Percentiles rank a stretch among this genome's conserved stretches.
Conservation (phyloP, 1,284 basidiomycete genomes). For the Ganoderma resinaceum region DNA sequence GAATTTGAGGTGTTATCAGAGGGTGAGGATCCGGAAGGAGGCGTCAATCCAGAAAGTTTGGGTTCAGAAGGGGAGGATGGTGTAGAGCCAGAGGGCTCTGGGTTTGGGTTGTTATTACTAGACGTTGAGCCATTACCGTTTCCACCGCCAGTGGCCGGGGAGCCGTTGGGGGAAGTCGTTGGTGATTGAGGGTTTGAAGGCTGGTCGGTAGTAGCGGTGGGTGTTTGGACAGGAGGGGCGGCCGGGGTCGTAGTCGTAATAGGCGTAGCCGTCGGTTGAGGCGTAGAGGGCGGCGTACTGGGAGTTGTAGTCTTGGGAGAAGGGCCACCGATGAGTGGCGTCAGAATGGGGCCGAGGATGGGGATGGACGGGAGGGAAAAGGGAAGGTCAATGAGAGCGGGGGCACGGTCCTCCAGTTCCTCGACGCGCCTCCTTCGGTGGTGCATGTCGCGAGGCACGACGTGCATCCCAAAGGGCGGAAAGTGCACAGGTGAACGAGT, state of each 20-base stretch:
- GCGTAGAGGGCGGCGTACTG: slow-evolving; percentile 4
- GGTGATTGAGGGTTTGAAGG: slow-evolving; percentile 12
- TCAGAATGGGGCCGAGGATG: slow-evolving; percentile 47
- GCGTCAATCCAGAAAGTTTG: background rate
- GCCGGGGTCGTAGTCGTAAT: slow-evolving; percentile 24
- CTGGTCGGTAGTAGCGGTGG: slow-evolving; percentile 16
- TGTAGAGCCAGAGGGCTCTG: slow-evolving; percentile 2
- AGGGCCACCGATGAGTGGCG: slow-evolving; percentile 35
- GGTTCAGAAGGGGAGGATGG: slow-evolving; percentile 7
- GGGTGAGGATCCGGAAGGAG: slow-evolving; percentile 6
- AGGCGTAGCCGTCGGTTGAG: slow-evolving; percentile 2
- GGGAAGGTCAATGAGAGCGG: slow-evolving; percentile 49
- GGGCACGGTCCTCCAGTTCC: slow-evolving; percentile 45
- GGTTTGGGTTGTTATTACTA: background rate
- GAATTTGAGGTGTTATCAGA: slow-evolving; percentile 9
- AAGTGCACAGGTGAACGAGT: slow-evolving; percentile 6
- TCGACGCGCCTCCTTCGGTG: slow-evolving; percentile 25
- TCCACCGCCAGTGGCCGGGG: slow-evolving; percentile 4
- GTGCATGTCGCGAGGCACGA: slow-evolving; percentile 27
- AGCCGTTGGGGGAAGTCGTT: slow-evolving; percentile 3
- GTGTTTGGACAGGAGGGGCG: slow-evolving; percentile 24
- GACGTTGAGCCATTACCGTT: background rate
- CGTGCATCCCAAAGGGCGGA: slow-evolving; percentile 24
- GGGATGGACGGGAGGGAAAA: slow-evolving; percentile 51
- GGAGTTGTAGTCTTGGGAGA: slow-evolving; percentile 15